Evolutionary conservation across 2,329 filamentous ascomycete species (phyloP).

Genomic region (Hymenotorrendiella dingleyae): DNA sequence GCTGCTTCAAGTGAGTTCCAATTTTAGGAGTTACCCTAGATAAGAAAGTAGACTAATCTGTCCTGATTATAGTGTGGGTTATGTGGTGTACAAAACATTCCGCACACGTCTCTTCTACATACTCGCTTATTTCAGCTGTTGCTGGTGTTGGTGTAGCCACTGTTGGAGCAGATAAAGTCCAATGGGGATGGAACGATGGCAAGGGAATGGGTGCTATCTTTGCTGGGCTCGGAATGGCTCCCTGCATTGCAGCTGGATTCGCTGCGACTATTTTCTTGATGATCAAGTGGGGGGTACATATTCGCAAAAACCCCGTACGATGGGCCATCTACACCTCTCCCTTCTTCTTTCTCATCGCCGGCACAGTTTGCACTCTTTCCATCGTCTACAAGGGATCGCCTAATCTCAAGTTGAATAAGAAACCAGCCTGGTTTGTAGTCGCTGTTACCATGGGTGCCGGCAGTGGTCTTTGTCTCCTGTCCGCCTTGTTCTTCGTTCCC

Average conservation of each 20-base stretch:
- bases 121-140: slow-evolving; percentile 64
- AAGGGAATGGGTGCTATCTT: slow-evolving; percentile 68
- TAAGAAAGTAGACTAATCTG: too few relatives aligned
- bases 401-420: slow-evolving; percentile 57
- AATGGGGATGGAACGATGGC: slow-evolving; percentile 66
- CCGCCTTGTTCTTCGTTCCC: slow-evolving; percentile 68
- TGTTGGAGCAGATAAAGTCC: slow-evolving; percentile 53
- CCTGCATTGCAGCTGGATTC: slow-evolving; percentile 59
- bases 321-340: slow-evolving; percentile 71
- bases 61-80: too few relatives aligned
- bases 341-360: slow-evolving; percentile 72
- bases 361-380: slow-evolving; percentile 67
- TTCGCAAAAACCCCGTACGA: slow-evolving; percentile 63
- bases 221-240: slow-evolving; percentile 65
- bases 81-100: slow-evolving; percentile 75
- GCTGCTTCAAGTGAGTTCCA: slow-evolving; percentile 59
- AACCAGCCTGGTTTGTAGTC: slow-evolving; percentile 61
- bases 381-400: slow-evolving; percentile 80
- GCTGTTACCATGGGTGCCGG: slow-evolving; percentile 61
- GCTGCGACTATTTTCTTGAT: slow-evolving; percentile 65
- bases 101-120: slow-evolving; percentile 67
- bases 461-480: slow-evolving; percentile 50
- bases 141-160: slow-evolving; percentile 65
- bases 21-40: too few relatives aligned
- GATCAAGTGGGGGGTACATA: slow-evolving; percentile 65